Evolutionary conservation across 345 rosid species (phyloP).

Genomic region (Euphorbia tirucalli): DNA sequence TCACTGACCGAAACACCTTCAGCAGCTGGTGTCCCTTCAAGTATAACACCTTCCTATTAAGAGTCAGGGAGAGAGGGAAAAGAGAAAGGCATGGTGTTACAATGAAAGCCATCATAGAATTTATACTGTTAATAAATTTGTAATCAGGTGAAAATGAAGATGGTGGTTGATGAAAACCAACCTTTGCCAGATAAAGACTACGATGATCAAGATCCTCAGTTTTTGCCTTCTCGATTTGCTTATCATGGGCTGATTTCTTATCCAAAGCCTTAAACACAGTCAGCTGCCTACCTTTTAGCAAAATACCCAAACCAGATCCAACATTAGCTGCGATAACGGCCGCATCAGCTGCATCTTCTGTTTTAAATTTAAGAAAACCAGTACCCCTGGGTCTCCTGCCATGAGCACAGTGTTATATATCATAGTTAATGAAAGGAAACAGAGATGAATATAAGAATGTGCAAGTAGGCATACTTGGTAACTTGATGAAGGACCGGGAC

Average conservation of each 20-base stretch:
- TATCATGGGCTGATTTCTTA: constrained; percentile 72
- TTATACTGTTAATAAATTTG: not conserved
- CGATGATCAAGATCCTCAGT: constrained; percentile 69
- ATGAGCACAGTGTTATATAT: constrained; percentile 19
- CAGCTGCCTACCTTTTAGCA: constrained; percentile 77
- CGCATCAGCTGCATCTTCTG: constrained; percentile 60
- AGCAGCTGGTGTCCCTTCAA: constrained; percentile 88
- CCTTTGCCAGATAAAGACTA: constrained; percentile 86
- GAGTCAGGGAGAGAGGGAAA: not conserved
- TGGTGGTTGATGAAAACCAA: constrained; percentile 20
- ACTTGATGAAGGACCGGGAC: constrained; percentile 75
- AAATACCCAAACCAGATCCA: constrained; percentile 67
- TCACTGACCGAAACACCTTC: constrained; percentile 81
- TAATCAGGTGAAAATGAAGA: not conserved
- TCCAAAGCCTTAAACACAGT: constrained; percentile 73
- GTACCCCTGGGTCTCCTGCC: constrained; percentile 89
- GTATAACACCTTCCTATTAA: constrained; percentile 79
- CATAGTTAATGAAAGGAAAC: not conserved
- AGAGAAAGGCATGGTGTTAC: not conserved
- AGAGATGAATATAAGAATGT: constrained; percentile 7
- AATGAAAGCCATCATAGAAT: not conserved
- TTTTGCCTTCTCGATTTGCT: constrained; percentile 68
- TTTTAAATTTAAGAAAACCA: constrained; percentile 83
- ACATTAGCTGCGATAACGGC: constrained; percentile 68
- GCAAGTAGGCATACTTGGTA: constrained; percentile 58